Evolutionary conservation across 371 early-diverging fungal genomes (phyloP).

Genomic region (Polyrhizophydium stewartii): DNA sequence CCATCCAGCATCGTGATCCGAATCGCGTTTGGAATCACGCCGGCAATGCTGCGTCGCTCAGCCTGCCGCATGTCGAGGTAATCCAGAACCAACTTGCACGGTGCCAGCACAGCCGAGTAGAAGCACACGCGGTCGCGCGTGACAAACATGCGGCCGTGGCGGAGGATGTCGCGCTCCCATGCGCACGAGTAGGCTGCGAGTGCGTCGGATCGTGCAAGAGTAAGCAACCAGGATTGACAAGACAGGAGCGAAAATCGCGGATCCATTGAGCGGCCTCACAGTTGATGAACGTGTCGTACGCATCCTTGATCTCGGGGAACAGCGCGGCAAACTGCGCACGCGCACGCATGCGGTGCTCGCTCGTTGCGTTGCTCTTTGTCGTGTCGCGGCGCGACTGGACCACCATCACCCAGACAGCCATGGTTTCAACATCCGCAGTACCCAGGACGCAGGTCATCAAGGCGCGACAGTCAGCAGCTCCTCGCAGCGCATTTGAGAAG

Average conservation of each 20-base stretch:
- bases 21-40: conserved; percentile 54
- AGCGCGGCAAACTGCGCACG: not conserved
- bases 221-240: too few relatives aligned
- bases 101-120: conserved; percentile 23
- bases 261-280: too few relatives aligned
- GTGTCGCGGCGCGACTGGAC: too few relatives aligned
- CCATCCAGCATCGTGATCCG: conserved; percentile 22
- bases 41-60: conserved; percentile 50
- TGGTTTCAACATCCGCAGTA: too few relatives aligned
- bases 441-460: too few relatives aligned
- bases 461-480: too few relatives aligned
- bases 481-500: too few relatives aligned
- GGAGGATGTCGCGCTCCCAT: conserved; percentile 49
- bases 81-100: conserved; percentile 28
- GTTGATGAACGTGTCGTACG: not conserved
- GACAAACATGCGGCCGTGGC: conserved; percentile 52
- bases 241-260: too few relatives aligned
- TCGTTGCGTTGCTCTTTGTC: too few relatives aligned
- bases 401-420: too few relatives aligned
- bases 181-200: conserved; percentile 41
- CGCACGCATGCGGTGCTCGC: too few relatives aligned
- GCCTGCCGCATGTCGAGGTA: conserved; percentile 39
- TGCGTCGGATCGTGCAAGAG: too few relatives aligned
- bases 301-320: conserved; percentile 1
- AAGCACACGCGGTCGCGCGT: conserved; percentile 43